Conservation (phyloP, 371 early-diverging fungal species). For the Lichtheimia ornata region DNA sequence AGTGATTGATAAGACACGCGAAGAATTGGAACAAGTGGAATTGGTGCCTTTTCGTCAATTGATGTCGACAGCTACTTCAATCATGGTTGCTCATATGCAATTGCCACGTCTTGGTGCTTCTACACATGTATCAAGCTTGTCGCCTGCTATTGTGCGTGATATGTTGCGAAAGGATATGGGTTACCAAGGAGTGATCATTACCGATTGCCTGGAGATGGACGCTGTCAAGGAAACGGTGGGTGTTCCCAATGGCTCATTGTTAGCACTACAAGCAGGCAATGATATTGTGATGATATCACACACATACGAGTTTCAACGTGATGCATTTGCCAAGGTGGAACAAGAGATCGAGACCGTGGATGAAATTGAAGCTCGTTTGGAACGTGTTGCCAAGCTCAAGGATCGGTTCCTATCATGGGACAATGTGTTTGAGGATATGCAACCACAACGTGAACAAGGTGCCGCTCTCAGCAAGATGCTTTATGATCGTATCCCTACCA, state of each 20-base stretch:
- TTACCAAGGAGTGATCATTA: constrained; percentile 49
- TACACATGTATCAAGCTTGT: constrained; percentile 33
- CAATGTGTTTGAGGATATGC: constrained; percentile 16
- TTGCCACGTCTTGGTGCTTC: constrained; percentile 31
- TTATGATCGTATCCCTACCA: constrained; percentile 40
- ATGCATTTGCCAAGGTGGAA: constrained; percentile 12
- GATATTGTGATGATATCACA: constrained; percentile 57
- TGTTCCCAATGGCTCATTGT: constrained; percentile 28
- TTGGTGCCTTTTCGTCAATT: constrained; percentile 41
- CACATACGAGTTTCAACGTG: constrained; percentile 33
- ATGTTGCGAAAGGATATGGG: constrained; percentile 33
- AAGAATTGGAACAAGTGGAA: constrained; percentile 39
- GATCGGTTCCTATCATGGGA: constrained; percentile 40
- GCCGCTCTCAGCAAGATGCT: constrained; percentile 26
- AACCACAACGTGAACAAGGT: not conserved
- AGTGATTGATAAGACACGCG: constrained; percentile 40
- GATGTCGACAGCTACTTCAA: constrained; percentile 29
- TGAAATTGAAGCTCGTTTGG: constrained; percentile 20
- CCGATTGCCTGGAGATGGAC: constrained; percentile 58
- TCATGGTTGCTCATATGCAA: constrained; percentile 54
- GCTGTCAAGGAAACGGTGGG: constrained; percentile 49
- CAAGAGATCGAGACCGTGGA: constrained; percentile 16
- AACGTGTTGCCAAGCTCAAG: constrained; percentile 38
- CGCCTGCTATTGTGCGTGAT: constrained; percentile 36
- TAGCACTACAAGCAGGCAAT: constrained; percentile 49